Evolutionary conservation across 495 filamentous ascomycete species (phyloP), one percentile per base, ranked within the genome.

Genomic region (Penicillium antarcticum): DNA sequence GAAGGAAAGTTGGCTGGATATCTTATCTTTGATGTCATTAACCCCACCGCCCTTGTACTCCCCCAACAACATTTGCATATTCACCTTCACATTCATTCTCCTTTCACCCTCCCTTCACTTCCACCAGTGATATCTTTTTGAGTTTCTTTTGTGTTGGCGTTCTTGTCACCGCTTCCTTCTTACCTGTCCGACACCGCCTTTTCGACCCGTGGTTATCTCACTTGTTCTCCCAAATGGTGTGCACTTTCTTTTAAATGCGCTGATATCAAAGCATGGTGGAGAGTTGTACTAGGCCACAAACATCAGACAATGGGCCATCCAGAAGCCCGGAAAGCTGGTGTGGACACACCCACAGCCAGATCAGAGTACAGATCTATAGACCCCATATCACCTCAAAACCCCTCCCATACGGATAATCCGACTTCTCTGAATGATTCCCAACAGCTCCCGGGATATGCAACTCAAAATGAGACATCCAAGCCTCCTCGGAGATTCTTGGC

Each of bases 401-500:
- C 13, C 10, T 16, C n/a, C 19, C 31, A 16, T n/a, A 11, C 2
- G 21, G 12, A 42, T 40, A 24, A 52, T 16, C 13, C 33, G 3
- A 46, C 1, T 3, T 18, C 17, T 13, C 14, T 14, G 21, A 29
- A 21, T 16, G 33, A 39, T 38, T 48, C 14, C 41, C 23, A 45
- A 12, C 45, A 51, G 16, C 36, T 3, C 9, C n/a, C 29, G 4
- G 29, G 36, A 21, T n/a, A 45, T 16, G 13, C 42, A 14, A 26
- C 18, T 2, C 18, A 47, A 2, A 16, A 4, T 19, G 44, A 50
- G 10, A 11, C 45, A 17, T 24, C 36, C 13, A 36, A 23, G 11
- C 37, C 18, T 7, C 52, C 58, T 18, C 55, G 62, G 23, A 60
- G 45, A 40, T 68, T 88, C 55, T 70, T 79, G 6, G 83, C 84